These are phyloP conservation scores for Xylariaceae sp. DNA, from an alignment of 2,329 filamentous ascomycete genomes.

Conservation along the genomic window DNA sequence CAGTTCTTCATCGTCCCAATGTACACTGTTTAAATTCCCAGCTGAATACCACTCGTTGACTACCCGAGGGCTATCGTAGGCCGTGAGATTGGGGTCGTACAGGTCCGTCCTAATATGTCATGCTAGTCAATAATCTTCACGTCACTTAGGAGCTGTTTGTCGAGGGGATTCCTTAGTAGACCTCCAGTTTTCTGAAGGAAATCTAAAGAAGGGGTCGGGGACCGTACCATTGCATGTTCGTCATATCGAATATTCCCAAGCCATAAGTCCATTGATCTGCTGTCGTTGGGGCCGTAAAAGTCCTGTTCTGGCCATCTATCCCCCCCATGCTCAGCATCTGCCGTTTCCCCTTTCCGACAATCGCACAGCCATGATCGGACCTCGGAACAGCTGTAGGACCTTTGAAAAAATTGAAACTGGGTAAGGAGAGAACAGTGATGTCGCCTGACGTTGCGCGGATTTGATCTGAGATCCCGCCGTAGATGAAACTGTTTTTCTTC, in stretches of 20 bases:
- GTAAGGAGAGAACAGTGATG: constrained; percentile 35
- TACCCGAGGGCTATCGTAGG: constrained; percentile 32
- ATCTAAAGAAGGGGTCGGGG: too few relatives aligned
- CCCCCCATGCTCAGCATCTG: constrained; percentile 41
- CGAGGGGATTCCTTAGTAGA: too few relatives aligned
- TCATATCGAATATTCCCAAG: constrained; percentile 39
- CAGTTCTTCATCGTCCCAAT: constrained; percentile 24
- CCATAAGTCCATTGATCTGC: constrained; percentile 34
- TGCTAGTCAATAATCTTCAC: too few relatives aligned
- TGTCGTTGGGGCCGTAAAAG: constrained; percentile 20
- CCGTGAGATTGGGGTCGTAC: constrained; percentile 32
- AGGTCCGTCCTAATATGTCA: constrained; percentile 6
- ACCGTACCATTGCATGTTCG: constrained; percentile 30
- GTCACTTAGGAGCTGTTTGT: too few relatives aligned
- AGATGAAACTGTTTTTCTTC: constrained; percentile 30
- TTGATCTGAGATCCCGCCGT: constrained; percentile 30
- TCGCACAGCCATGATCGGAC: constrained; percentile 32
- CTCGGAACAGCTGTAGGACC: constrained; percentile 22
- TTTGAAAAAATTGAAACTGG: constrained; percentile 36
- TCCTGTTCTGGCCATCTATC: constrained; percentile 23
- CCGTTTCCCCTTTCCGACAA: constrained; percentile 33
- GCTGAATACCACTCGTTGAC: constrained; percentile 33
- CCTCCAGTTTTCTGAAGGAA: too few relatives aligned
- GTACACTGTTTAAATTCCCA: constrained; percentile 25
- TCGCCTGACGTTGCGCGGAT: constrained; percentile 23